Base-by-base conservation (phyloP, 768 basidiomycete species). In the Podaxis pistillaris region DNA sequence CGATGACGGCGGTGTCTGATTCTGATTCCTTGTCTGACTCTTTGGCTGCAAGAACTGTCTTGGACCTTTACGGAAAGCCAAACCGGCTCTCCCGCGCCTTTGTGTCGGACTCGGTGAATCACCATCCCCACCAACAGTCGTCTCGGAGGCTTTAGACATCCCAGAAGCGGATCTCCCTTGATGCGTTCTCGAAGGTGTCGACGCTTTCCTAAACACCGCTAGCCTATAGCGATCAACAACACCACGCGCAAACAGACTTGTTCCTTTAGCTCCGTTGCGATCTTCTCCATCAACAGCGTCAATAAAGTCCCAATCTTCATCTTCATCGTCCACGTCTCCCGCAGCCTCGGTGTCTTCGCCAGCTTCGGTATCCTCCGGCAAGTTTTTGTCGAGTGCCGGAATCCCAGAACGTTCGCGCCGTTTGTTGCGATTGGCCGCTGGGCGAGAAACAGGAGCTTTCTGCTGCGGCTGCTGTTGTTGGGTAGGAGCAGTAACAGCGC, bases 261-360 rank as follows among this genome's bases (percentile, higher is more conserved):
- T 84, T 6, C 87, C 92, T 69, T 88, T 87, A 26, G 88, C 78
- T 17, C 93, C 92, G 64, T 94, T 94, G 64, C 87, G 81, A 62
- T 93, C 93, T 70, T 93, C 92, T n/a, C 86, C 87, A 65, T 89
- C 89, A 4, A 78, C 90, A 41, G 84, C 84, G 68, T 94, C 91
- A 64, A 96, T 83, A 65, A 95, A 85, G 82, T 95, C 94, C 94
- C 94, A 96, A 61, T 94, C 94, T 46, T 93, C 90, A 56, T 94
- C 93, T 58, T 87, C 86, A 22, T 83, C 82, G 22, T 81, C 78
- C n/a, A 78, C 76, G 13, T 17, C 26, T 22, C 41, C 53, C 69
- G 78, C 80, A 56, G 77, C 72, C 58, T 74, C 73, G 3, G 73
- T 80, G 64, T 79, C 80, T 52, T 82, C 83, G 63, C 75, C 75